Evolutionary conservation across 2,329 filamentous ascomycete genomes (phyloP), one percentile per base, ranked within the genome.

Genomic region (Sporothrix brunneoviolacea): DNA sequence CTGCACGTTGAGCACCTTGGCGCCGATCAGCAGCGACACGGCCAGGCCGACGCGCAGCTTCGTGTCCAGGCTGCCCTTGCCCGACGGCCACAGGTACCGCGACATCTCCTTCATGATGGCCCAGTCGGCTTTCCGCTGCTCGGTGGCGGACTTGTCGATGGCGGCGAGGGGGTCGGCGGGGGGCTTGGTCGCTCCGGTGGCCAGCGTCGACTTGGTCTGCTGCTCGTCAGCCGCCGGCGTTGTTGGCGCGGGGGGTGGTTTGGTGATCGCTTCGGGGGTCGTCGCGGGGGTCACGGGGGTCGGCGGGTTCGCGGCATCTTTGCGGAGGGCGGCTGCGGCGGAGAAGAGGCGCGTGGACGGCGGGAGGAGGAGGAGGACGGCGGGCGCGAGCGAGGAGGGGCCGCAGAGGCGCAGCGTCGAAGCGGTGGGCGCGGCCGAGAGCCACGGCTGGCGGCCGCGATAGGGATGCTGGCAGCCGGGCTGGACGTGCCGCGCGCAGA

Each of bases 51-150:
- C 93, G 55, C 93, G 83, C 55, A 91, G 70, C 65, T 94, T 88
- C 4, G 90, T 94, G 50, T 83, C 83, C 61, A 87, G 67, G 63
- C 86, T 88, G 66, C 91, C 83, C 72, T 93, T 95, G 65, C 91
- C 83, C 72, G 93, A 95, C 19, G 93, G 93, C 93, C 93, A 98
- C 19, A 98, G 73, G 67, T 98, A 98, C 55, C 84, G 84, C 54
- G 86, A 84, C 91, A 98, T 97, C 67, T 98, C 91, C 70, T 87
- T 94, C 76, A 98, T 93, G 59, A 98, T 98, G 42, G 91, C 91
- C 91, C 91, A 96, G 64, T 98, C 93, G 8, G 91, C 91, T 70
- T 91, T 94, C 60, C 93, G 82, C 75, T 98, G 94, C 69, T 96
- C 88, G 60, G 91, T 83, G 18, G 82, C 84, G 45, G 81, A 82